A percentile compares a stretch with the other conserved stretches of the same genome.
Evolutionary conservation across 108 stramenopile genomes (phyloP).

Genomic region (Pseudonitzschia delicatissima): DNA sequence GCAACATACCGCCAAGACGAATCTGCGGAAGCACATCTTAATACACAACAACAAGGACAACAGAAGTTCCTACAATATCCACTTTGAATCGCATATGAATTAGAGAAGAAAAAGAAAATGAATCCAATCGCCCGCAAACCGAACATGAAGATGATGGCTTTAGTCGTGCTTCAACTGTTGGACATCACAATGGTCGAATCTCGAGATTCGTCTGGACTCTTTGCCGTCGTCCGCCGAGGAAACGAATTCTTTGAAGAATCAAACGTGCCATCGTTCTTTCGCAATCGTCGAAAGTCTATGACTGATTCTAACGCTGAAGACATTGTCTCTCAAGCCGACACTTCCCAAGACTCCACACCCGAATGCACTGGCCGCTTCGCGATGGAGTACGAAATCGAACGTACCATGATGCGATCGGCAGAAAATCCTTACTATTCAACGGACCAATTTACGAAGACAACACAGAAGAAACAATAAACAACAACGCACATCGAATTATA

Average conservation of each 20-base stretch:
- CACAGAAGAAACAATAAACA: too few species aligned
- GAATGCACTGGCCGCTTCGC: constrained; percentile 7
- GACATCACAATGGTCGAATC: not conserved
- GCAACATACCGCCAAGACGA: too few species aligned
- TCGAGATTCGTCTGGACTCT: not conserved
- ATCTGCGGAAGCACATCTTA: too few species aligned
- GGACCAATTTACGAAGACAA: too few species aligned
- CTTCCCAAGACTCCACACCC: not conserved
- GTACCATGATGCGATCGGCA: not conserved
- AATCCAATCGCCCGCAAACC: not conserved
- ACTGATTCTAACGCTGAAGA: not conserved
- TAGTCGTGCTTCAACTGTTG: not conserved
- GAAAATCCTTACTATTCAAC: constrained; percentile 16
- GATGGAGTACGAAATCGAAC: constrained; percentile 11
- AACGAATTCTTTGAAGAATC: not conserved
- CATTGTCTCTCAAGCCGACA: not conserved
- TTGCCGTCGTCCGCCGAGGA: not conserved
- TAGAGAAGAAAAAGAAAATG: too few species aligned
- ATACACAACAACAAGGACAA: too few species aligned
- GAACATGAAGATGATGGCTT: not conserved
- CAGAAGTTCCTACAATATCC: too few species aligned
- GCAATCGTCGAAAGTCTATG: not conserved
- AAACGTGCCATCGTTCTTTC: not conserved
- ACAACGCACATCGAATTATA: too few species aligned
- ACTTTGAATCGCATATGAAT: too few species aligned